Base-by-base conservation (phyloP, 495 filamentous ascomycete species). In the Podospora didyma region DNA sequence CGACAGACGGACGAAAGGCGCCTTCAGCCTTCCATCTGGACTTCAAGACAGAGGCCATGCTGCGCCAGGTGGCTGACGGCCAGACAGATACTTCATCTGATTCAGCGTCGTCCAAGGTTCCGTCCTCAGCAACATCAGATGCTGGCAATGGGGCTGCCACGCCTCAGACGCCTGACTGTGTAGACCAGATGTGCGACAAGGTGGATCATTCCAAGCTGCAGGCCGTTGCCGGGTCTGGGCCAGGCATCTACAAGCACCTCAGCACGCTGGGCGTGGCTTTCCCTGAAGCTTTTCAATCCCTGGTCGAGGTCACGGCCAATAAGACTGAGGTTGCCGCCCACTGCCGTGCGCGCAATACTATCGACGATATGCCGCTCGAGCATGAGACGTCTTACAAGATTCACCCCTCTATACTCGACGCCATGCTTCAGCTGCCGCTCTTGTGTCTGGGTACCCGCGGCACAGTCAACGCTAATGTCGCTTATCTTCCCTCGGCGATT, bases 371-470 rank as follows among this genome's bases (percentile, higher is more conserved):
- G 79, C 80, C 80, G 0, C 26, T 74, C 49, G 62, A 61, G 24
- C 65, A 73, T 41, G 75, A 82, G 56, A 74, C 71, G 0, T 60
- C 68, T 0, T 77, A 67, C 53, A 62, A 79, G 35, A 50, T 75
- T 1, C 79, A 81, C 44, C 78, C 80, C 9, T 67, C 75, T 0
- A 66, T 73, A 1, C 54, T 82, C 5, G 80, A 82, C 39, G 58
- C 69, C 22, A 71, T 77, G 55, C 57, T 76, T 5, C 79, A 82
- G 55, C 17, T 68, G 46, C 56, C 68, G 48, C 49, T 73, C 41
- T 51, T 71, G 39, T 60, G 64, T 37, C 48, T 69, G 12, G 67
- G 57, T 0, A 46, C 60, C 17, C 51, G 56, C 5, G 50, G 3
- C 3, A 53, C 22, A 4, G 39, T 7, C 22, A 55, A 44, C 4